These are phyloP conservation scores for Ogataea corticis DNA, from an alignment of 805 yeast species.

Conservation along the genomic window DNA sequence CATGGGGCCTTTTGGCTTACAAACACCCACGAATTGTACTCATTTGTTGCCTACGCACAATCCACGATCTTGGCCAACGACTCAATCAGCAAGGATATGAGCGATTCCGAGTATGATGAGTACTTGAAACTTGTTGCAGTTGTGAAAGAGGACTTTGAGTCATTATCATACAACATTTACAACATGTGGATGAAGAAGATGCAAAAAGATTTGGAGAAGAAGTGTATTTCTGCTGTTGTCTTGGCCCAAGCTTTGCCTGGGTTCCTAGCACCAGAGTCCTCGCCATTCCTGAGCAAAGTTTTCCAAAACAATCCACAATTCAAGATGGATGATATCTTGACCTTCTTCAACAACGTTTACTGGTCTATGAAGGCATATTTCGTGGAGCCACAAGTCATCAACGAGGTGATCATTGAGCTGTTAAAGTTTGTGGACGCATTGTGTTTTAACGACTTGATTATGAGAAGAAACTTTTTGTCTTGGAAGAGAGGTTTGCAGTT, in stretches of 20 bases:
- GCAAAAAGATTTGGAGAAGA: constrained; percentile 86
- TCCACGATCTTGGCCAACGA: constrained; percentile 86
- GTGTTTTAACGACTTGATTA: constrained; percentile 92
- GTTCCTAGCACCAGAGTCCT: constrained; percentile 81
- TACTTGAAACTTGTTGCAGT: constrained; percentile 86
- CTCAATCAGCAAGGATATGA: constrained; percentile 77
- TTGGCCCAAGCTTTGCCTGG: constrained; percentile 95
- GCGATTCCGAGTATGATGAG: constrained; percentile 85
- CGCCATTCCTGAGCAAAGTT: constrained; percentile 79
- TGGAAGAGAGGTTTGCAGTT: constrained; percentile 98
- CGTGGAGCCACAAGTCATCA: constrained; percentile 80
- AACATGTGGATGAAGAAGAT: constrained; percentile 96
- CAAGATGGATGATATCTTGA: constrained; percentile 92
- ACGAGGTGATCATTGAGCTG: constrained; percentile 80
- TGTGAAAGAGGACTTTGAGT: constrained; percentile 91
- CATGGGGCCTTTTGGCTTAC: constrained; percentile 98
- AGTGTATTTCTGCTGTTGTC: constrained; percentile 93
- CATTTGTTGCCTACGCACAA: constrained; percentile 93
- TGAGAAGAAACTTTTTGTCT: constrained; percentile 90
- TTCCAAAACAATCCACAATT: constrained; percentile 70
- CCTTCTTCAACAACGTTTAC: constrained; percentile 84
- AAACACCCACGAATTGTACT: constrained; percentile 91
- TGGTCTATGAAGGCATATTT: constrained; percentile 92
- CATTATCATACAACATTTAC: constrained; percentile 88
- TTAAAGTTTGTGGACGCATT: constrained; percentile 85